These are phyloP conservation scores for Pyrus hybrid DNA, from an alignment of 331 rosid genomes.

Conservation along the genomic window DNA sequence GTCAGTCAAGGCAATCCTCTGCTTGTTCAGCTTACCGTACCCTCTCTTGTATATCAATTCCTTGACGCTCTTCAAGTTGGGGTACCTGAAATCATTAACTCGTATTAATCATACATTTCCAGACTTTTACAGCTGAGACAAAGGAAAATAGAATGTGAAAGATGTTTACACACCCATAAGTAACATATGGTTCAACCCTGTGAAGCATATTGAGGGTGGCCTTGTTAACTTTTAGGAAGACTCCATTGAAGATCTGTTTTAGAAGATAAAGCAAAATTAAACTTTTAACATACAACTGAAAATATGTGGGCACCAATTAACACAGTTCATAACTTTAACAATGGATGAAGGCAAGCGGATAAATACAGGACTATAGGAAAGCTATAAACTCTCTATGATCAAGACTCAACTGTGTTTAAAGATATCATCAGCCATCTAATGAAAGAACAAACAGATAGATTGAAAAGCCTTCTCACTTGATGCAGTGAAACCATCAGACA, in stretches of 20 bases:
- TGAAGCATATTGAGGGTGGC: slow-evolving; percentile 84
- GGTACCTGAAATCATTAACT: slow-evolving; percentile 38
- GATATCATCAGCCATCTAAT: not conserved
- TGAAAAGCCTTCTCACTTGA: not conserved
- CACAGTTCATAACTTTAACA: not conserved
- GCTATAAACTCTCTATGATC: not conserved
- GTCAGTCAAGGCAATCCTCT: slow-evolving; percentile 67
- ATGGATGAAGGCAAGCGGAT: not conserved
- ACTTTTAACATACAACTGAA: no score
- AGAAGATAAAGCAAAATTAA: not conserved
- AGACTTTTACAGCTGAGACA: no score
- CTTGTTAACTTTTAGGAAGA: slow-evolving; percentile 83
- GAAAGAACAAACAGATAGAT: not conserved
- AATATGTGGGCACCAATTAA: not conserved
- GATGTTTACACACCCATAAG: slow-evolving; percentile 58
- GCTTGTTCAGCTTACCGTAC: slow-evolving; percentile 69
- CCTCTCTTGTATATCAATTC: slow-evolving; percentile 87
- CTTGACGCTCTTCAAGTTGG: slow-evolving; percentile 79
- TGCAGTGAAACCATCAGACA: not conserved
- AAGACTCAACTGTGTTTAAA: no score
- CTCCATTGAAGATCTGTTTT: slow-evolving; percentile 80
- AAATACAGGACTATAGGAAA: no score
- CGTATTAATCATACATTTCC: not conserved
- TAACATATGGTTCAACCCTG: slow-evolving; percentile 89
- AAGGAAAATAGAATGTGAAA: not conserved